phyloP scores from a whole-genome alignment of 345 rosid genomes.

The Salix caprea region DNA sequence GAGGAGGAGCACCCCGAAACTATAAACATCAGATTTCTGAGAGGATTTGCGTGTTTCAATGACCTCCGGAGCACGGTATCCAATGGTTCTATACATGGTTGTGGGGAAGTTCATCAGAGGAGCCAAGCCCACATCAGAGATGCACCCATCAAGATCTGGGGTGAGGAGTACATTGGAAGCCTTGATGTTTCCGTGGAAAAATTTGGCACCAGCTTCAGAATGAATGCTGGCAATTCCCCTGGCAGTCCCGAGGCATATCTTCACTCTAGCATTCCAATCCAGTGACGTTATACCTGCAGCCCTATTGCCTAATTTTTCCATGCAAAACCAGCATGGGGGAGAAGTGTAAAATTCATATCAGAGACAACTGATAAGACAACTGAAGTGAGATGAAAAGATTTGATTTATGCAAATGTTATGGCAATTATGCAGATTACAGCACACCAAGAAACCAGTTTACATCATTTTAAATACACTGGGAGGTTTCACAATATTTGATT shows the following conservation, averaged over 20 bases:
- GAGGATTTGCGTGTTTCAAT: constrained; percentile 50
- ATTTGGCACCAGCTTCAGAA: constrained; percentile 38
- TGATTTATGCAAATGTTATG: too few relatives aligned
- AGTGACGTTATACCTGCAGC: constrained; percentile 34
- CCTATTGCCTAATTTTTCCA: constrained; percentile 31
- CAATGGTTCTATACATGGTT: constrained; percentile 44
- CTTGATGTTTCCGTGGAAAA: constrained; percentile 70
- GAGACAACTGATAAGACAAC: background rate
- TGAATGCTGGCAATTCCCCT: constrained; percentile 63
- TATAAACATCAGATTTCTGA: constrained; percentile 74
- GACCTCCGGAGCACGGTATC: constrained; percentile 76
- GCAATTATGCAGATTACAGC: too few relatives aligned
- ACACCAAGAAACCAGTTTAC: too few relatives aligned
- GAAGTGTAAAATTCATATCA: background rate
- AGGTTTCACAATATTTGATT: too few relatives aligned
- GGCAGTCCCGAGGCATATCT: constrained; percentile 55
- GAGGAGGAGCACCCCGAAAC: constrained; percentile 77
- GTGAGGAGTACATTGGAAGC: constrained; percentile 64
- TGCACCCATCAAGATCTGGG: constrained; percentile 51
- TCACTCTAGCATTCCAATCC: constrained; percentile 73
- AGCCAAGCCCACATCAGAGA: constrained; percentile 59
- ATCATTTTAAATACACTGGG: too few relatives aligned
- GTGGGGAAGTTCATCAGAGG: constrained; percentile 52
- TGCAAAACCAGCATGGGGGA: background rate
- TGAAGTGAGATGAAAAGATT: too few relatives aligned